Conservation (phyloP, 208 protist genomes). For the Porcisia deanei region DNA sequence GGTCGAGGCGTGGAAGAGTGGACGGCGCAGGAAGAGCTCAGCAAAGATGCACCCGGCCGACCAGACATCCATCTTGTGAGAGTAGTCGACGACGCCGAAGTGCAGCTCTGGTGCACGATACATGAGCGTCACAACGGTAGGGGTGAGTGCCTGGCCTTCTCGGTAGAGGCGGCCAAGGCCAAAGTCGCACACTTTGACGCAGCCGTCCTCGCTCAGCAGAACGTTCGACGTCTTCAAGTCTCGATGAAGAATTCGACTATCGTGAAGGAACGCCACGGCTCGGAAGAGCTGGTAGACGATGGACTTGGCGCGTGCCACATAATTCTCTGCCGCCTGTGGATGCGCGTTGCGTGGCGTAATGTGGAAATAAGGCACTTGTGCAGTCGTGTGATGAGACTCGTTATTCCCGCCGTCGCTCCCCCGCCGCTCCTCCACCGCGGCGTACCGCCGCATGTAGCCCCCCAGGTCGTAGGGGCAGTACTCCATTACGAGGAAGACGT, state of each 20-base stretch:
- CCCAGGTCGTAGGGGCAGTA: constrained; percentile 79
- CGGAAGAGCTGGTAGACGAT: constrained; percentile 76
- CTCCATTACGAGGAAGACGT: constrained; percentile 88
- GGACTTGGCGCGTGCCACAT: constrained; percentile 77
- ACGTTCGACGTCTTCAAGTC: constrained; percentile 92
- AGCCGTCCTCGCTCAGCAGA: constrained; percentile 61
- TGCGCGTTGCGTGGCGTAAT: constrained; percentile 60
- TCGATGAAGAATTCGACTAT: constrained; percentile 81
- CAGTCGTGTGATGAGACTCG: not conserved
- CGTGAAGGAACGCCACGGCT: constrained; percentile 81
- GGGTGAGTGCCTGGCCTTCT: constrained; percentile 78
- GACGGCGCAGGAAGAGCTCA: constrained; percentile 97
- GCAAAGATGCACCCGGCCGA: constrained; percentile 97
- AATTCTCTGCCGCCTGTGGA: constrained; percentile 46
- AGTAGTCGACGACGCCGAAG: constrained; percentile 85
- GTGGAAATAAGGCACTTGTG: constrained; percentile 54
- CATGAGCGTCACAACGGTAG: constrained; percentile 95
- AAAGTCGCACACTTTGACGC: constrained; percentile 91
- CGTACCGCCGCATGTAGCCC: constrained; percentile 59
- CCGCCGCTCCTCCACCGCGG: constrained; percentile 5
- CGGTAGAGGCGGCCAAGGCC: constrained; percentile 84
- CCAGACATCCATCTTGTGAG: constrained; percentile 95
- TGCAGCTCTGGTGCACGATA: constrained; percentile 96
- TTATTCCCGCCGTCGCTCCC: not conserved
- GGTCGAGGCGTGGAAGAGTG: constrained; percentile 93